Conservation (phyloP, 768 basidiomycete species). For the Boletus eberwhitei region DNA sequence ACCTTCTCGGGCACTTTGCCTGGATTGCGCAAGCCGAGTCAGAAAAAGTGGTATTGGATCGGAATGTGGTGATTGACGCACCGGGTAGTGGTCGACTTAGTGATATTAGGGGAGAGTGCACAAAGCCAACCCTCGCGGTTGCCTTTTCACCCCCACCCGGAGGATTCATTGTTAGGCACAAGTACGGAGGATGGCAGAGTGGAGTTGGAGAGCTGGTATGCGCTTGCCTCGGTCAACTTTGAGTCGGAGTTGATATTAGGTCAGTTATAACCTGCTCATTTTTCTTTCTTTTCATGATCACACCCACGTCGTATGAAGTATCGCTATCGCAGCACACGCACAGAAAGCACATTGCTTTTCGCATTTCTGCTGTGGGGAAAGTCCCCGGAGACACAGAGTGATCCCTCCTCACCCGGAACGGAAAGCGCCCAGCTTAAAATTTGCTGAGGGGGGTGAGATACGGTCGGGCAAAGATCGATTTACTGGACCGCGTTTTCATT, state of each 20-base stretch:
- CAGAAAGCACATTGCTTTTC: slow-evolving; percentile 51
- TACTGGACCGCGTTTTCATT: slow-evolving; percentile 29
- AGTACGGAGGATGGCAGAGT: neutral
- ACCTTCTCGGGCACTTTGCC: slow-evolving; percentile 56
- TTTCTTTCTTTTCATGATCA: slow-evolving; percentile 18
- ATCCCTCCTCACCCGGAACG: slow-evolving; percentile 49
- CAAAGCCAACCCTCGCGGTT: slow-evolving; percentile 18
- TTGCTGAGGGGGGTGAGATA: slow-evolving; percentile 55
- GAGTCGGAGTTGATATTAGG: slow-evolving; percentile 21
- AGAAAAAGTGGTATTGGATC: neutral
- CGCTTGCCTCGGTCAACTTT: slow-evolving; percentile 2
- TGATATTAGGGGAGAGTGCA: slow-evolving; percentile 26
- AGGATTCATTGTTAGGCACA: slow-evolving; percentile 17
- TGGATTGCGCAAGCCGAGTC: slow-evolving; percentile 19
- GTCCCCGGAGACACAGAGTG: slow-evolving; percentile 87
- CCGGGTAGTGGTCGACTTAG: slow-evolving; percentile 23
- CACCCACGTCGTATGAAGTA: slow-evolving; percentile 65
- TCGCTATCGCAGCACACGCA: slow-evolving; percentile 82
- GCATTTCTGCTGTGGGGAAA: slow-evolving; percentile 78
- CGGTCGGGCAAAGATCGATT: slow-evolving; percentile 46
- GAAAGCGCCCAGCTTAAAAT: slow-evolving; percentile 77
- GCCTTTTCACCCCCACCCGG: slow-evolving; percentile 10
- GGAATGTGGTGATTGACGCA: slow-evolving; percentile 2
- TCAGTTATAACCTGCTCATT: slow-evolving; percentile 14
- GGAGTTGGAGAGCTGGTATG: neutral